A percentile compares a stretch with the other conserved stretches of the same genome.
These are phyloP conservation scores for Centaurea solstitialis DNA, from an alignment of 129 eudicot species.

Conservation along the genomic window DNA sequence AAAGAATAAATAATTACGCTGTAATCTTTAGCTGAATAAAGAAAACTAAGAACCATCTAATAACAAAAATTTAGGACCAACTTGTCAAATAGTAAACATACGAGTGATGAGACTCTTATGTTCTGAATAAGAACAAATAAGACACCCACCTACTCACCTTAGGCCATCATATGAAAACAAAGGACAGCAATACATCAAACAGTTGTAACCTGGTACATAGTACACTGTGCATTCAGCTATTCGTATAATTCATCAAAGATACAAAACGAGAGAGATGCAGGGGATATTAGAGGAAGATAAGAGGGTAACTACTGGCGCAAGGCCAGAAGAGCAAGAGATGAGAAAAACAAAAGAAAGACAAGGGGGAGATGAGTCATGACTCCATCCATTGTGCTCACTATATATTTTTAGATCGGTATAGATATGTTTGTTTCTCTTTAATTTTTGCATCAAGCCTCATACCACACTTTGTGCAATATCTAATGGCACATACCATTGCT, in stretches of 20 bases:
- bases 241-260: not conserved
- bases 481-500: not conserved
- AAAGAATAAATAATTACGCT: not conserved
- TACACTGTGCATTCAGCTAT: not conserved
- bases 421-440: not conserved
- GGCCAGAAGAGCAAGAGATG: not conserved
- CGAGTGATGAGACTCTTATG: not conserved
- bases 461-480: not conserved
- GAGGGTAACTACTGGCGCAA: not conserved
- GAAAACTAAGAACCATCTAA: not conserved
- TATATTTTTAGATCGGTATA: not conserved
- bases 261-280: not conserved
- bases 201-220: not conserved
- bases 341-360: not conserved
- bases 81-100: not conserved
- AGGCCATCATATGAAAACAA: not conserved
- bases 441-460: not conserved
- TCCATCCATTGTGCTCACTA: not conserved
- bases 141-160: not conserved
- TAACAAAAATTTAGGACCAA: not conserved
- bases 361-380: not conserved
- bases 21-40: too few relatives aligned
- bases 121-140: not conserved
- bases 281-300: not conserved
- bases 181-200: not conserved